A percentile compares a stretch with the other conserved stretches of the same genome.
Evolutionary conservation across 2,329 filamentous ascomycete species (phyloP).

Genomic region (Cryphonectria naterciae): DNA sequence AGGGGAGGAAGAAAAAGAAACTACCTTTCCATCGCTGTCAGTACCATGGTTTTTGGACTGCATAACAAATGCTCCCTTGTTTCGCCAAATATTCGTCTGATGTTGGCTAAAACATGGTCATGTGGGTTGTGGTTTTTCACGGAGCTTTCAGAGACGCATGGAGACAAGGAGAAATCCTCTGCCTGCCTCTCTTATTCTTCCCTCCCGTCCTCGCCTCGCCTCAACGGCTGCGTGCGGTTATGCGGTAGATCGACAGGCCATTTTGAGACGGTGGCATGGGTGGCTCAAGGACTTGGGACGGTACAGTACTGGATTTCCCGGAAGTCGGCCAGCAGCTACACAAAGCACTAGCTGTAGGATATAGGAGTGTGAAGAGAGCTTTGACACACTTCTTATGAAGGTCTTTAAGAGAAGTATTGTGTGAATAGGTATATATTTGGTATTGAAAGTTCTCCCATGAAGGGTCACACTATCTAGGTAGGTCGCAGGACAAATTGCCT

Average conservation of each 20-base stretch:
- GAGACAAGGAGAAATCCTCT: neutral
- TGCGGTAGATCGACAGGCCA: neutral
- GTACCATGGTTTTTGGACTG: neutral
- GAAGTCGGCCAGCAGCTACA: neutral
- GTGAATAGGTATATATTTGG: neutral
- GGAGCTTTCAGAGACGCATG: neutral
- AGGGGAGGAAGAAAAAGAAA: neutral
- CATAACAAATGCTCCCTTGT: neutral
- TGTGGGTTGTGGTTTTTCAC: neutral
- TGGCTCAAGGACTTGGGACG: neutral
- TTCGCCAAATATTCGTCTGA: neutral
- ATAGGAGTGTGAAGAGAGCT: neutral
- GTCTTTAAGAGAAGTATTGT: neutral
- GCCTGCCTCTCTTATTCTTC: neutral
- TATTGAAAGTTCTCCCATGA: neutral
- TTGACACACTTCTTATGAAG: neutral
- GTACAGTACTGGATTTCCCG: neutral
- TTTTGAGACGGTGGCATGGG: neutral
- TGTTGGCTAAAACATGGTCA: neutral
- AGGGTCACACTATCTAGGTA: slow-evolving; percentile 1
- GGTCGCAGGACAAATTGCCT: neutral
- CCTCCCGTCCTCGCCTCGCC: neutral
- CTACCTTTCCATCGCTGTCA: neutral
- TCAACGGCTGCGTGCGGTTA: neutral
- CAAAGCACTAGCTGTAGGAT: neutral